A percentile compares a stretch with the other conserved stretches of the same genome.
Conservation (phyloP, 176 grass and related monocot genomes). For the Lolium multiflorum region DNA sequence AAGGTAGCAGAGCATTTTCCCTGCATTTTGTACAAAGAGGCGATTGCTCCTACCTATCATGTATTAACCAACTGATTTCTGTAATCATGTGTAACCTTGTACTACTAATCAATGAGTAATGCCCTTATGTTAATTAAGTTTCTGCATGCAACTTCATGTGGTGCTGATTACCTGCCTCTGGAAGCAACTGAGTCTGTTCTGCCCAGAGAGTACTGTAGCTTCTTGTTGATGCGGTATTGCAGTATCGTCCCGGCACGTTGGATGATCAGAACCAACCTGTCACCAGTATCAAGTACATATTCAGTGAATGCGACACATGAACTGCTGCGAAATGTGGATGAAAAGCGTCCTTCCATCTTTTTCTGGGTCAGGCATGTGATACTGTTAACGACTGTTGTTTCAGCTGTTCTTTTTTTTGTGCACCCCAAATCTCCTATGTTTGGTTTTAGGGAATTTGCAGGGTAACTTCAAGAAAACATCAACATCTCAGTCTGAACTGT, state of each 20-base stretch:
- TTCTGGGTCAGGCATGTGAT: slow-evolving; percentile 32
- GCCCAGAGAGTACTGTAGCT: not conserved
- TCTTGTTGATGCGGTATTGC: not conserved
- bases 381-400: not conserved
- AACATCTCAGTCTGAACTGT: not conserved
- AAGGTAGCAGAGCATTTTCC: slow-evolving; percentile 32
- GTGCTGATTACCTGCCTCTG: not conserved
- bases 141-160: not conserved
- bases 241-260: not conserved
- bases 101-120: slow-evolving; percentile 28
- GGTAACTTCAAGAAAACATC: not conserved
- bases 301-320: slow-evolving; percentile 35
- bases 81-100: slow-evolving; percentile 40
- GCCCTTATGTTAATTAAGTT: slow-evolving; percentile 15
- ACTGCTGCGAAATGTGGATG: slow-evolving; percentile 25
- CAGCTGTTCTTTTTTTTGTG: not conserved
- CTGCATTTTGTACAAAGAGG: slow-evolving; percentile 58
- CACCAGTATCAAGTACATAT: not conserved
- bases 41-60: slow-evolving; percentile 37
- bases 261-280: not conserved
- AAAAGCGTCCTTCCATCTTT: slow-evolving; percentile 15
- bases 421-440: not conserved
- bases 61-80: slow-evolving; percentile 7
- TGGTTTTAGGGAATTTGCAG: not conserved
- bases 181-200: not conserved